These are phyloP conservation scores for Salix brachista DNA, from an alignment of 345 rosid species.

Conservation along the genomic window DNA sequence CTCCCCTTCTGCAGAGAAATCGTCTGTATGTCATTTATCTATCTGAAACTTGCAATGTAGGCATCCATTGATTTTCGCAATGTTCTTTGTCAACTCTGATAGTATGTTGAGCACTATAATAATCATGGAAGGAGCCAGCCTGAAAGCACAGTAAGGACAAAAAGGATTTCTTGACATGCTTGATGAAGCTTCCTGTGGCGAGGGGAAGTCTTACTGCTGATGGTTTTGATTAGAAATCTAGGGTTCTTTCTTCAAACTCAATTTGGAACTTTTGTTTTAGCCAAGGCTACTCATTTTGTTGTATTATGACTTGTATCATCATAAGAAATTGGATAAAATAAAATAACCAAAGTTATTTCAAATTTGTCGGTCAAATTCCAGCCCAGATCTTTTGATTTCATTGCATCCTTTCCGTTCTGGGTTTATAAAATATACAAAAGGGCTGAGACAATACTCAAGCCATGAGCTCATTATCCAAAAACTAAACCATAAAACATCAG, in stretches of 20 bases:
- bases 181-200: constrained; percentile 73
- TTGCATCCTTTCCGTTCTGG: too few relatives aligned
- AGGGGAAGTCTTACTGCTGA: not conserved
- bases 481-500: not conserved
- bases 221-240: not conserved
- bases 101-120: not conserved
- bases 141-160: not conserved
- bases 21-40: not conserved
- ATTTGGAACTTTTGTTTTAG: too few relatives aligned
- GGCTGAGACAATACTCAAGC: not conserved
- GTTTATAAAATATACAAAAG: too few relatives aligned
- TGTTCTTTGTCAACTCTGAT: not conserved
- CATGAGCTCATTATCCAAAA: not conserved
- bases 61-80: constrained; percentile 1
- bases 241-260: too few relatives aligned
- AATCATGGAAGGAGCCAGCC: not conserved
- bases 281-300: too few relatives aligned
- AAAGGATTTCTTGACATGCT: constrained; percentile 86
- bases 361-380: too few relatives aligned
- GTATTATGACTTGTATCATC: too few relatives aligned
- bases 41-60: not conserved
- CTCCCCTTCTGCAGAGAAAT: not conserved
- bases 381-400: too few relatives aligned
- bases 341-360: too few relatives aligned
- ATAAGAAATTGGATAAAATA: too few relatives aligned